A percentile compares a stretch with the other conserved stretches of the same genome.
phyloP scores from a whole-genome alignment of 2,329 filamentous ascomycete species.

The Emmonsia crescens region DNA sequence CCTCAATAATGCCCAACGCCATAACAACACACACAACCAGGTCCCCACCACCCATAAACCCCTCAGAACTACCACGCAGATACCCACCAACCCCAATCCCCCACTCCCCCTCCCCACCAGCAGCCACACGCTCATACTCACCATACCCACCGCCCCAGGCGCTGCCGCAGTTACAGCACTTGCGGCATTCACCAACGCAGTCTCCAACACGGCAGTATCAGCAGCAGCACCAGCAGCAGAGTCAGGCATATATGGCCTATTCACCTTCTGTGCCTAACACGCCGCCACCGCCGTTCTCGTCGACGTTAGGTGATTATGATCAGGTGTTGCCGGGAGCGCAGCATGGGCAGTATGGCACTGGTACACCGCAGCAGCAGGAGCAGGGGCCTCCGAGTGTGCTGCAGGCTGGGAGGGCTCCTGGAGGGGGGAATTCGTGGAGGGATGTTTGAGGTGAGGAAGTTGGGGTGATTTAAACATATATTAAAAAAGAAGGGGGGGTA shows the following conservation, averaged over 20 bases:
- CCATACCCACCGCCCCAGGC: conserved; percentile 1
- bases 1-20: not conserved
- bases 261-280: conserved; percentile 7
- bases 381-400: conserved; percentile 7
- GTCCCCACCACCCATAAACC: not conserved
- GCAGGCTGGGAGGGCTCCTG: conserved; percentile 6
- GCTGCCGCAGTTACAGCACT: not conserved
- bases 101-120: not conserved
- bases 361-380: not conserved
- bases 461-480: not conserved
- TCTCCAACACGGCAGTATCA: not conserved
- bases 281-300: conserved; percentile 11
- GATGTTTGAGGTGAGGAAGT: not conserved
- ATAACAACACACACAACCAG: not conserved
- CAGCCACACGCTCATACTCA: not conserved
- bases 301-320: conserved; percentile 6
- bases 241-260: conserved; percentile 8
- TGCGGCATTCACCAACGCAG: not conserved
- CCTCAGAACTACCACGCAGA: not conserved
- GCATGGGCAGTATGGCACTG: not conserved
- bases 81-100: not conserved
- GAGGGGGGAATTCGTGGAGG: not conserved
- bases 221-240: not conserved
- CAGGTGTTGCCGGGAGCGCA: not conserved
- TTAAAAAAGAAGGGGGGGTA: not conserved